Conservation (phyloP, 2,329 filamentous ascomycete genomes). For the Sphaerostilbella broomeana region DNA sequence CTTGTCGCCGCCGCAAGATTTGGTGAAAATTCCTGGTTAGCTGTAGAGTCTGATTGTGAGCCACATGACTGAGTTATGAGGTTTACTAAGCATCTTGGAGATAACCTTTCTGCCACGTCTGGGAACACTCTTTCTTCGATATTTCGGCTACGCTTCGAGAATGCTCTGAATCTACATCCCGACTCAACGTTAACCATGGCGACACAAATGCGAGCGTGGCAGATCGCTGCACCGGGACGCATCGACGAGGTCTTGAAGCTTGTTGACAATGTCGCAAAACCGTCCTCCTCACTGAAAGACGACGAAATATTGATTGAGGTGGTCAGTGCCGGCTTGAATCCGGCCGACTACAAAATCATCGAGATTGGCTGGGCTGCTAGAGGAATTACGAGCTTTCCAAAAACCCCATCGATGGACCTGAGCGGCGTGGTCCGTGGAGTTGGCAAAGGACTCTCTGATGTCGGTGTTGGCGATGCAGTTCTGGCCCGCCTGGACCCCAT, state of each 20-base stretch:
- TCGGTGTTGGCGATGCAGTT: slow-evolving; percentile 36
- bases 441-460: slow-evolving; percentile 22
- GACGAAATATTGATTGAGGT: slow-evolving; percentile 38
- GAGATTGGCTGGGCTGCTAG: slow-evolving; percentile 34
- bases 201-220: slow-evolving; percentile 26
- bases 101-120: too few species aligned
- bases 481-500: slow-evolving; percentile 31
- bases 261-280: slow-evolving; percentile 6
- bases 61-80: too few species aligned
- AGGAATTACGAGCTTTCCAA: slow-evolving; percentile 28
- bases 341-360: slow-evolving; percentile 44
- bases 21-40: too few species aligned
- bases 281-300: slow-evolving; percentile 16
- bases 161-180: too few species aligned
- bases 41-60: too few species aligned
- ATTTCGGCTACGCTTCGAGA: too few species aligned
- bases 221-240: slow-evolving; percentile 20
- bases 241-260: slow-evolving; percentile 21
- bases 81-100: too few species aligned
- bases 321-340: slow-evolving; percentile 38
- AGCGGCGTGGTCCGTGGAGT: slow-evolving; percentile 39
- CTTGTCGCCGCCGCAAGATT: too few species aligned
- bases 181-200: slow-evolving; percentile 15
- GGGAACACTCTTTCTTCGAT: too few species aligned
- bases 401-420: slow-evolving; percentile 44